phyloP scores from a whole-genome alignment of 192 early-diverging fungal species.

The Entomortierella parvispora region DNA sequence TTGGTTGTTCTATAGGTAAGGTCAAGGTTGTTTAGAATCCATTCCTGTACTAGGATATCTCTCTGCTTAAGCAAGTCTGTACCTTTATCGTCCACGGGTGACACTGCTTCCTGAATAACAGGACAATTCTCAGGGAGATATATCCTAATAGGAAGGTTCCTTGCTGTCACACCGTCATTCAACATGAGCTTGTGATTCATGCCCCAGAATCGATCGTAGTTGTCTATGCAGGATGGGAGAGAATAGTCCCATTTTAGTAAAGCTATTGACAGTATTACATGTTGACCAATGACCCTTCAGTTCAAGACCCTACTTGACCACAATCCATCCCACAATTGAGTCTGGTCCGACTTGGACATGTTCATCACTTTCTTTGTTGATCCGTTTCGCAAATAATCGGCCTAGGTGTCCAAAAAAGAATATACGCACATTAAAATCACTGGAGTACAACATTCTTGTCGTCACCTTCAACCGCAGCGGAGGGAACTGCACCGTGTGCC shows the following conservation, averaged over 20 bases:
- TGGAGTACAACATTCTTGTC: background rate
- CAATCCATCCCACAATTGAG: slow-evolving; percentile 80
- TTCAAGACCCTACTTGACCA: slow-evolving; percentile 62
- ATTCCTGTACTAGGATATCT: background rate
- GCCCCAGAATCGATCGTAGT: slow-evolving; percentile 68
- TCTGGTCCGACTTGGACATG: slow-evolving; percentile 84
- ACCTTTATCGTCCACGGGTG: slow-evolving; percentile 62
- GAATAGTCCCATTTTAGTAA: no score
- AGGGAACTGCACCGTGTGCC: no score
- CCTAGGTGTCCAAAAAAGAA: slow-evolving; percentile 49
- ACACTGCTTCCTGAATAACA: slow-evolving; percentile 69
- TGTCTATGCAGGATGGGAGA: slow-evolving; percentile 40
- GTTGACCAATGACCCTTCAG: no score
- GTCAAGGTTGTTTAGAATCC: background rate
- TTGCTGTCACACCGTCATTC: slow-evolving; percentile 54
- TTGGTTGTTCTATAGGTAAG: slow-evolving; percentile 32
- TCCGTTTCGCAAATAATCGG: slow-evolving; percentile 86
- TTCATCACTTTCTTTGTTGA: slow-evolving; percentile 89
- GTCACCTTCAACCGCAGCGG: no score
- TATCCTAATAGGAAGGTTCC: slow-evolving; percentile 67
- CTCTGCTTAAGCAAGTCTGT: background rate
- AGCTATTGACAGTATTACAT: no score
- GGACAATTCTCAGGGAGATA: slow-evolving; percentile 67
- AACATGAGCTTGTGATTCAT: slow-evolving; percentile 68
- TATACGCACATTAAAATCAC: background rate